Base-by-base conservation (phyloP, 2,329 filamentous ascomycete species). In the Aspergillus pseudotamarii region DNA sequence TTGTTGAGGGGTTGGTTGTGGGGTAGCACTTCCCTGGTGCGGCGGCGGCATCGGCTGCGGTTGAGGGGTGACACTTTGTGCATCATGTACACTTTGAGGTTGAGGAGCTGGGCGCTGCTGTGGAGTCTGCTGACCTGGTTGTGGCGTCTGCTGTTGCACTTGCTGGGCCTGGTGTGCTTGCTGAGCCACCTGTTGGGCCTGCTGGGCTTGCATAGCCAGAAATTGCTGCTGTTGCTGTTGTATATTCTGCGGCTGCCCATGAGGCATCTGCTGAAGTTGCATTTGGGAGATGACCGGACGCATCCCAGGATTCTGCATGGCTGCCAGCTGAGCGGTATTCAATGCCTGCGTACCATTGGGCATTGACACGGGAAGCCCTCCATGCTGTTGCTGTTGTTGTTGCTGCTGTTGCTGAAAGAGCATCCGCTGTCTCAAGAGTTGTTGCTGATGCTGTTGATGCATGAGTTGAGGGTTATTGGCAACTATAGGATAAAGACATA, bases 391-490 rank as follows among this genome's bases (percentile, higher is more conserved):
- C n/a, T 78, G 76, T 10, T 75, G 73, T 26, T 77, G 75, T 0
- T 70, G 75, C 3, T 75, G 72, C 12, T 75, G 75, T 6, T 75
- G 75, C 43, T 72, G 72, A 23, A 70, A 66, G 57, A 73, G 70
- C 63, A 73, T 68, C 5, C 72, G 72, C n/a, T 79, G 77, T 41
- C 73, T 72, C 21, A 78, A 72, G 9, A 75, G 72, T 14, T 76
- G 72, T 50, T 76, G 74, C 32, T 62, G 61, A n/a, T 63, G 61
- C 21, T 76, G 73, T 38, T 82, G 81, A 58, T 84, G 82, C 56
- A 81, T 69, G 64, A 84, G 76, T 68, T 84, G 80, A 28, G 79
- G 78, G 60, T 81, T 81, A 59, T 76, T 78, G 32, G 76, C 69
- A 62, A 78, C 77, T 79, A 69, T 9, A 62, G 14, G 55, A 46